phyloP scores from a whole-genome alignment of 345 rosid species.

The Aquilaria yunnanensis region DNA sequence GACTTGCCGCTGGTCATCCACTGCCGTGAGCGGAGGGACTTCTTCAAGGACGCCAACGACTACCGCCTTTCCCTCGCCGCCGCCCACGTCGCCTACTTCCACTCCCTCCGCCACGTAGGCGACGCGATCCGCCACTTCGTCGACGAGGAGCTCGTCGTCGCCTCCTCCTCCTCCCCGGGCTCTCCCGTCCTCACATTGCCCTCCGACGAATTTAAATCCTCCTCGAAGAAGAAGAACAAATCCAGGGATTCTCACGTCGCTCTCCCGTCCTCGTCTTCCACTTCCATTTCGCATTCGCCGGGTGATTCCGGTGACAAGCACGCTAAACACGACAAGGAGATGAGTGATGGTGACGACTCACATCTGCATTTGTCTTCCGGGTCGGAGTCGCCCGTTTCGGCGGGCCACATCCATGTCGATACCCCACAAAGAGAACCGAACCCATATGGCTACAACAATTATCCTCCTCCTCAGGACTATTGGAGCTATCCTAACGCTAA shows the following conservation, averaged over 20 bases:
- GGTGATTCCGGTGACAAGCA: slow-evolving; percentile 19
- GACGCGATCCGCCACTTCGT: slow-evolving; percentile 72
- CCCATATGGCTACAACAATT: slow-evolving; percentile 17
- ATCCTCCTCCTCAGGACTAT: background rate
- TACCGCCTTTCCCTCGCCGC: slow-evolving; percentile 80
- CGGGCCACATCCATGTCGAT: slow-evolving; percentile 50
- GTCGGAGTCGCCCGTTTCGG: slow-evolving; percentile 29
- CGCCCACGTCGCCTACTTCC: slow-evolving; percentile 75
- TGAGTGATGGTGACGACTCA: slow-evolving; percentile 35
- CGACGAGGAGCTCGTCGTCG: slow-evolving; percentile 70
- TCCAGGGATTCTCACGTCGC: slow-evolving; percentile 10
- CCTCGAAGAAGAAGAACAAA: slow-evolving; percentile 16
- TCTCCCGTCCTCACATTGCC: slow-evolving; percentile 88
- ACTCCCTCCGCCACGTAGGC: slow-evolving; percentile 66
- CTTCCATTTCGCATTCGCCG: slow-evolving; percentile 56
- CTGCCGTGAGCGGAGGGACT: slow-evolving; percentile 72
- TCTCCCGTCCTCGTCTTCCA: slow-evolving; percentile 40
- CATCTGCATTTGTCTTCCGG: slow-evolving; percentile 67
- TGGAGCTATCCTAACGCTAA: background rate
- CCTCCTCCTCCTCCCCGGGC: slow-evolving; percentile 35
- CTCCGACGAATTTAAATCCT: slow-evolving; percentile 52
- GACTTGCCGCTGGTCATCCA: slow-evolving; percentile 64
- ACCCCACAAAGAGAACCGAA: slow-evolving; percentile 10
- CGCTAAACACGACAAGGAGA: slow-evolving; percentile 16
- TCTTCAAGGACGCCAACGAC: slow-evolving; percentile 59